Base-by-base conservation (phyloP, 441 rosid genomes). In the Croton setiger region DNA sequence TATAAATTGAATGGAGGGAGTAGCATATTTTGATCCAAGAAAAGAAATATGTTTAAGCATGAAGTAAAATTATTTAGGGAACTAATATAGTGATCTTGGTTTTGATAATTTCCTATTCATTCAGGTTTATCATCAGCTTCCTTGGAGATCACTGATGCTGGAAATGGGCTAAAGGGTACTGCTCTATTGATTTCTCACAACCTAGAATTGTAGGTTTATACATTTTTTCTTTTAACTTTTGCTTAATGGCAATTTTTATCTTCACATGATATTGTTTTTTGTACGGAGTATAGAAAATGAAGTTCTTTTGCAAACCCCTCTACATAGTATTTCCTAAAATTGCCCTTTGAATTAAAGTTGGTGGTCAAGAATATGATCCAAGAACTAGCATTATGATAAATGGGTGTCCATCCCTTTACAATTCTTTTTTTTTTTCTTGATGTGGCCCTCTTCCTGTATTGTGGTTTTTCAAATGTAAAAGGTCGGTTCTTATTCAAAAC, bases 101-200 rank as follows among this genome's bases (percentile, higher is more conserved):
- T 69, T 13, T 72, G 8, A 33, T 6, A 11, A 6, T 64, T 60
- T 72, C 54, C 12, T 64, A n/a, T n/a, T 13, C 54, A 5, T 73
- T 48, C 82, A 92, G 97, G 98, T 75, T 64, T 90, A 63, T 92
- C 96, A n/a, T 87, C 90, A 13, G 98, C 96, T 72, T 92, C 93
- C 7, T 77, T 93, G 80, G 96, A 86, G 84, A 81, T 91, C 63
- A 74, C 70, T 56, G 90, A 85, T 66, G 82, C 75, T 64, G 85
- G 77, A 79, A 80, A 79, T 54, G 90, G 88, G 76, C 61, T 74
- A 68, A 86, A 64, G 33, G 88, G 86, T 77, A 81, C 39, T 66
- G 68, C 47, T 69, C 44, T 60, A 61, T 71, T 23, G 62, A 7
- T 54, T 7, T 62, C 43, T 60, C 18, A 49, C 5, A 39, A 41